Percentiles rank a stretch among this genome's conserved stretches.
Evolutionary conservation across 345 rosid species (phyloP).

Genomic region (Gossypium thurberi): DNA sequence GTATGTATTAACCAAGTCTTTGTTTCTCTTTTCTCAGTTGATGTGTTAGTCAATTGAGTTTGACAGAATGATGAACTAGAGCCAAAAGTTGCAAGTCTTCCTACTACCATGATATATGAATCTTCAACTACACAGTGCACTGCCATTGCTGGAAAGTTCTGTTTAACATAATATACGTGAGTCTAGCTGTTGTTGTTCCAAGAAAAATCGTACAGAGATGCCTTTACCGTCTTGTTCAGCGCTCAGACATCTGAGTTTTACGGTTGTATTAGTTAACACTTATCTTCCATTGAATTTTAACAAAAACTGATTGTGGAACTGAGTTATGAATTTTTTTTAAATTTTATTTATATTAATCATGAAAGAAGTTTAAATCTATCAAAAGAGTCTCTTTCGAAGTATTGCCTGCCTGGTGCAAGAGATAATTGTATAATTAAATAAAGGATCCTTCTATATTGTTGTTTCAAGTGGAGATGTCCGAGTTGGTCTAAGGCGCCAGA

Average conservation of each 20-base stretch:
- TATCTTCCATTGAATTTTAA: not conserved
- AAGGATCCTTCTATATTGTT: too few species aligned
- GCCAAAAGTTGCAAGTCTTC: not conserved
- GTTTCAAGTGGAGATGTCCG: constrained; percentile 39
- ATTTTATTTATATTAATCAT: not conserved
- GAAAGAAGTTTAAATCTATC: too few species aligned
- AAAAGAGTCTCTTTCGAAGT: too few species aligned
- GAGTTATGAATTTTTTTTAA: not conserved
- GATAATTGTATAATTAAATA: too few species aligned
- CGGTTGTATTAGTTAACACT: not conserved
- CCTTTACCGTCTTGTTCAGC: not conserved
- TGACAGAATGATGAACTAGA: constrained; percentile 5
- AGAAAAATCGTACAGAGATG: not conserved
- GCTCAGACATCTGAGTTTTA: not conserved
- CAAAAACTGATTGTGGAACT: not conserved
- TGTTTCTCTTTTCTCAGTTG: not conserved
- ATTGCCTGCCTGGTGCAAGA: too few species aligned
- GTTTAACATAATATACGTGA: not conserved
- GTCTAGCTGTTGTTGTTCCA: not conserved
- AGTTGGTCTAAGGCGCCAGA: constrained; percentile 74
- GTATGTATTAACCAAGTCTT: constrained; percentile 1
- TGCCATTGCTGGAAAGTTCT: not conserved
- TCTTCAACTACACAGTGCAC: not conserved
- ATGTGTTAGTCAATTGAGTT: not conserved
- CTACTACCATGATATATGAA: not conserved